These are phyloP conservation scores for Salvia rosmarinus DNA, from an alignment of 257 asterid genomes.

Conservation along the genomic window DNA sequence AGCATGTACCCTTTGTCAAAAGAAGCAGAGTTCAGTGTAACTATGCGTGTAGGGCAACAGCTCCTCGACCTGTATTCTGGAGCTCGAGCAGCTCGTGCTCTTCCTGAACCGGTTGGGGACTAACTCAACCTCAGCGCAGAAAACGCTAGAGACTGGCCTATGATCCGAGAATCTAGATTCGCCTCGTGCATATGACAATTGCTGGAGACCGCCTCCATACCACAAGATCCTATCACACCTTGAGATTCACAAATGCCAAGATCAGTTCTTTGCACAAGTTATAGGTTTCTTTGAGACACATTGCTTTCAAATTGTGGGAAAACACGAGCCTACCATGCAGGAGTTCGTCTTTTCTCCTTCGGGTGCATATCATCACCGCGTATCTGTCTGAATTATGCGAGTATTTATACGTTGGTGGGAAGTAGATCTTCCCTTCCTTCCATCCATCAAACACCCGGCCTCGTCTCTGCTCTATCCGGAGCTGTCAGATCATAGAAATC, in stretches of 20 bases:
- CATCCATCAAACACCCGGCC: slow-evolving; percentile 93
- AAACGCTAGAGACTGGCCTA: slow-evolving; percentile 87
- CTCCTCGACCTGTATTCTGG: slow-evolving; percentile 84
- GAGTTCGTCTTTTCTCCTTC: slow-evolving; percentile 92
- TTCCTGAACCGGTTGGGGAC: slow-evolving; percentile 72
- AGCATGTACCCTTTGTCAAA: slow-evolving; percentile 43
- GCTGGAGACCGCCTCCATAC: slow-evolving; percentile 92
- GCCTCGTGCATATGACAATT: slow-evolving; percentile 79
- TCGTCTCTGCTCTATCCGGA: slow-evolving; percentile 86
- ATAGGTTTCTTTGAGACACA: not conserved
- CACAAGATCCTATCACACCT: slow-evolving; percentile 98
- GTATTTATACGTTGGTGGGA: slow-evolving; percentile 98
- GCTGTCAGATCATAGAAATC: slow-evolving; percentile 46
- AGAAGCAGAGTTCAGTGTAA: slow-evolving; percentile 95
- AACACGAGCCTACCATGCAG: slow-evolving; percentile 81
- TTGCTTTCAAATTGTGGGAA: not conserved
- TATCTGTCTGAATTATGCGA: slow-evolving; percentile 94
- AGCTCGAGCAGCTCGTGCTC: slow-evolving; percentile 86
- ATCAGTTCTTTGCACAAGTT: not conserved
- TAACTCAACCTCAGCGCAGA: slow-evolving; percentile 88
- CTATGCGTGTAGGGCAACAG: slow-evolving; percentile 88
- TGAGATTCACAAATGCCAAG: slow-evolving; percentile 17
- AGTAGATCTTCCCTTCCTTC: slow-evolving; percentile 95
- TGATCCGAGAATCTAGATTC: slow-evolving; percentile 96
- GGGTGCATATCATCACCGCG: slow-evolving; percentile 95